phyloP scores from a whole-genome alignment of 1,139 yeast genomes.

The Geotrichum candidum region DNA sequence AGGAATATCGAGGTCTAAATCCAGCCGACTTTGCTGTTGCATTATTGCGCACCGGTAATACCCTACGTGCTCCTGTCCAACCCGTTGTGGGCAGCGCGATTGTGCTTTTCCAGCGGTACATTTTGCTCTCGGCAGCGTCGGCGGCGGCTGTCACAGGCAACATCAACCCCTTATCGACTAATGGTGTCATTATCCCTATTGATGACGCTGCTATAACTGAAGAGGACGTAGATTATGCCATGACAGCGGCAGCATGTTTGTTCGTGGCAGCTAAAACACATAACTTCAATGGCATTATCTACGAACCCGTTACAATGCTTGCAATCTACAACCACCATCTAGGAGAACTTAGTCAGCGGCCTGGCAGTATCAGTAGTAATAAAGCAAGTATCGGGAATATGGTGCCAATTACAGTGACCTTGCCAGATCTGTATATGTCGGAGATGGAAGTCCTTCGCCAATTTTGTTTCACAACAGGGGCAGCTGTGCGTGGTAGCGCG shows the following conservation, averaged over 20 bases:
- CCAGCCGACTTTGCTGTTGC: not conserved
- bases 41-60: constrained; percentile 1
- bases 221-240: not conserved
- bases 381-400: not conserved
- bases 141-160: not conserved
- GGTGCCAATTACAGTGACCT: not conserved
- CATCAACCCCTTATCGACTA: not conserved
- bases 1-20: not conserved
- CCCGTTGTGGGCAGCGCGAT: constrained; percentile 17
- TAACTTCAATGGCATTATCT: constrained; percentile 7
- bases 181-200: not conserved
- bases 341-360: not conserved
- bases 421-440: constrained; percentile 1
- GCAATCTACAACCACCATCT: not conserved
- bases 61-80: not conserved
- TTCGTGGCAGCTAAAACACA: constrained; percentile 16
- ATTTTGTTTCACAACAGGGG: constrained; percentile 22
- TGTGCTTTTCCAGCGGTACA: constrained; percentile 21
- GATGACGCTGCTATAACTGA: not conserved
- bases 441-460: constrained; percentile 22
- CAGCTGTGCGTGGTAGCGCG: not conserved
- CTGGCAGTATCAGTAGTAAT: not conserved
- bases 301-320: constrained; percentile 3
- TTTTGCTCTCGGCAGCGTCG: constrained; percentile 8
- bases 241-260: constrained; percentile 16